Base-by-base conservation (phyloP, 805 yeast genomes). In the Cyberlindnera japonica region DNA sequence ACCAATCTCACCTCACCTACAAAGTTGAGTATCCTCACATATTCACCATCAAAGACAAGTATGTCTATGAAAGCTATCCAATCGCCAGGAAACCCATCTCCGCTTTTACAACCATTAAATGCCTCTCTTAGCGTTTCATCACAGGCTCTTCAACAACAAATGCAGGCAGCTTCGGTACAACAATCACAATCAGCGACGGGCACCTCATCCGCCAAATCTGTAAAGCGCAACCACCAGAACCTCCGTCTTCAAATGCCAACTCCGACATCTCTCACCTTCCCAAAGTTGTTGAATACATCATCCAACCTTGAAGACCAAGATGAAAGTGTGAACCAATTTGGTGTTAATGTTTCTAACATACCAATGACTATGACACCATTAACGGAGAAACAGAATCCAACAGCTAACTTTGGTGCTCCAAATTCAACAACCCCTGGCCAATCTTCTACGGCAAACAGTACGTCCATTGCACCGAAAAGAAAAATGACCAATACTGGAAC, bases 331-430 rank as follows among this genome's bases (percentile, higher is more conserved):
- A 79, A 83, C 57, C 85, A 84, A 54, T 79, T 80, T 68, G 85
- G 90, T 37, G 69, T 79, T 52, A 71, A 78, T 55, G 68, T 74
- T 3, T 65, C 71, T 7, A 62, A 64, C 40, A 58, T 74, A 4
- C 79, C 86, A 1, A 65, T 79, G 51, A 76, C 86, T 0, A 84
- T 85, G 93, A 85, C 95, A 0, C 95, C 93, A 2, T 78, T 84
- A 5, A 73, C 86, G 3, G 95, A 85, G 50, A 79, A 68, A 40
- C 58, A 64, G 34, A 29, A 36, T 16, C 49, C 34, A 20, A 44
- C 22, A 12, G 36, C 33, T 24, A 33, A 3, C 28, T 21, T 21
- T 8, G 20, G 11, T 6, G 28, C 24, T 12, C 11, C 44, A 17
- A 16, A 35, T 9, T 9, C 38, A 2, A 24, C 20, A 4, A 16